phyloP scores from a whole-genome alignment of 2,329 filamentous ascomycete genomes.

The Aspergillus sp. region DNA sequence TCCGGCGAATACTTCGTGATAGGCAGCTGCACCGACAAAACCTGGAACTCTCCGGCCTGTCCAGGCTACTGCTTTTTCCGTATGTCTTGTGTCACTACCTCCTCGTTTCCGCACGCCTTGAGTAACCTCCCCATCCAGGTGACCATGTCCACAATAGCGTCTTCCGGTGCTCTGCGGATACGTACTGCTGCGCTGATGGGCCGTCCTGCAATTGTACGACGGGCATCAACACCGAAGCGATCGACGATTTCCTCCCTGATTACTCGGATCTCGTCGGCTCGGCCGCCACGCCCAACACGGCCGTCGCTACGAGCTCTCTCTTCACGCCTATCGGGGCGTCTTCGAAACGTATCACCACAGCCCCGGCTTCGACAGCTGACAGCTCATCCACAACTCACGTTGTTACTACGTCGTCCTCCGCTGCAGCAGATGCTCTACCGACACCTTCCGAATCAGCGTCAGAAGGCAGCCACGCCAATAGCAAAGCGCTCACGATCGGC shows the following conservation, averaged over 20 bases:
- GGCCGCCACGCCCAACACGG: background rate
- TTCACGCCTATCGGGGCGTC: background rate
- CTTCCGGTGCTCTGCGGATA: background rate
- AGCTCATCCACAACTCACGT: background rate
- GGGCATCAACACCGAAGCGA: background rate
- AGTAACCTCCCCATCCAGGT: background rate
- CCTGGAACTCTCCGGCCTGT: conserved; percentile 5
- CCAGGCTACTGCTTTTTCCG: background rate
- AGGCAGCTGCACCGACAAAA: conserved; percentile 2
- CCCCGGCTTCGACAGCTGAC: background rate
- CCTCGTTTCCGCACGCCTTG: background rate
- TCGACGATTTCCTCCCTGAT: background rate
- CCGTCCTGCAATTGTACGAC: background rate
- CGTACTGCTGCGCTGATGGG: background rate
- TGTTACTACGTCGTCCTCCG: background rate
- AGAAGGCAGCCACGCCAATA: background rate
- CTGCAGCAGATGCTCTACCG: too few relatives aligned
- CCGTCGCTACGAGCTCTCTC: background rate
- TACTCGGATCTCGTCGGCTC: background rate
- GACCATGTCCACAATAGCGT: background rate
- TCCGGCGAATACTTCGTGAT: background rate
- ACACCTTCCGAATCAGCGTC: background rate
- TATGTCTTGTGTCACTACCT: background rate
- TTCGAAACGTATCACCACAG: background rate
- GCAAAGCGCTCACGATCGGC: background rate